Percentiles rank a stretch among this genome's conserved stretches.
These are phyloP conservation scores for Fagopyrum tataricum DNA, from an alignment of 148 eudicot genomes.

Conservation along the genomic window DNA sequence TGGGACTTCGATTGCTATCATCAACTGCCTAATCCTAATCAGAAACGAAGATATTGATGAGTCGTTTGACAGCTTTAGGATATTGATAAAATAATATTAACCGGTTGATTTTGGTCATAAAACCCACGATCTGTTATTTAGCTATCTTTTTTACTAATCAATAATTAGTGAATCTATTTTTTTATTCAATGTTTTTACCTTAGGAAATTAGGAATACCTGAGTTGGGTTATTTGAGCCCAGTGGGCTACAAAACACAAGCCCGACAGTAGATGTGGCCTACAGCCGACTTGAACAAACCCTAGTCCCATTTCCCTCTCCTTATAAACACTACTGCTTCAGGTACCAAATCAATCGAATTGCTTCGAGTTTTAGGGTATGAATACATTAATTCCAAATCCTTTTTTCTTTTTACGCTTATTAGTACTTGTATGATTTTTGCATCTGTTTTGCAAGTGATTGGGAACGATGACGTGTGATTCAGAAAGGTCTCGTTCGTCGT, in stretches of 20 bases:
- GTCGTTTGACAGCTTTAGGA: too few relatives aligned
- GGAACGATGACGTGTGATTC: conserved; percentile 9
- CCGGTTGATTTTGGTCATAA: too few relatives aligned
- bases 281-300: background rate
- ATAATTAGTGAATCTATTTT: too few relatives aligned
- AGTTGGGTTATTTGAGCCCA: background rate
- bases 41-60: too few relatives aligned
- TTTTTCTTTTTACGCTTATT: background rate
- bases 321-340: background rate
- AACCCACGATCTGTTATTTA: too few relatives aligned
- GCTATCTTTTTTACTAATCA: too few relatives aligned
- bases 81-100: too few relatives aligned
- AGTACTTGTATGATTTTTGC: background rate
- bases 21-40: too few relatives aligned
- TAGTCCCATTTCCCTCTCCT: background rate
- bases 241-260: background rate
- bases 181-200: too few relatives aligned
- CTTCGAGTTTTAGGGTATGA: background rate
- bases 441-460: background rate
- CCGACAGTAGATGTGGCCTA: background rate
- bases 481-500: conserved; percentile 18
- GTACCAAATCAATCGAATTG: background rate
- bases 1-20: too few relatives aligned
- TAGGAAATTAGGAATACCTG: too few relatives aligned
- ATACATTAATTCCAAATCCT: background rate